These are phyloP conservation scores for Emergomyces orientalis DNA, from an alignment of 2,329 filamentous ascomycete species.

Conservation along the genomic window DNA sequence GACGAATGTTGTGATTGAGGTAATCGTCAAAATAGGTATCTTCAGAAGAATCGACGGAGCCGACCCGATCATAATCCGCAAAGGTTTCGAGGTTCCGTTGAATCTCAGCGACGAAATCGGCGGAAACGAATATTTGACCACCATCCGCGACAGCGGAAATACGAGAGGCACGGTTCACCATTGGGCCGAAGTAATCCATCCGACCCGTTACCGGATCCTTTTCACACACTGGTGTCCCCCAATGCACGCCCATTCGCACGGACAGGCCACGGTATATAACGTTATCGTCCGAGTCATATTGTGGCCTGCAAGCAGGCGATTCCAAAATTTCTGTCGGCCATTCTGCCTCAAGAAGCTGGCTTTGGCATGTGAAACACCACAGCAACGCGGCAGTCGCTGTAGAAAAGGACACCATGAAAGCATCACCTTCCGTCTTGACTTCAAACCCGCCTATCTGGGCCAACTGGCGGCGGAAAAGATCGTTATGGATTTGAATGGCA, in stretches of 20 bases:
- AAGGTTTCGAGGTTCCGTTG: slow-evolving; percentile 83
- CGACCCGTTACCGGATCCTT: slow-evolving; percentile 90
- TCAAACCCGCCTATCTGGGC: slow-evolving; percentile 93
- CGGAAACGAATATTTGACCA: slow-evolving; percentile 92
- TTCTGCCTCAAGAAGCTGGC: slow-evolving; percentile 71
- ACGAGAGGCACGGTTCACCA: slow-evolving; percentile 95
- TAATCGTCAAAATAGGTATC: slow-evolving; percentile 68
- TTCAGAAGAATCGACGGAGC: slow-evolving; percentile 57
- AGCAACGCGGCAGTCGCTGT: slow-evolving; percentile 89
- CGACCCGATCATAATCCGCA: slow-evolving; percentile 68
- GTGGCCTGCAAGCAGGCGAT: slow-evolving; percentile 72
- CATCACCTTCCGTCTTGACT: slow-evolving; percentile 98
- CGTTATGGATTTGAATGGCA: slow-evolving; percentile 94
- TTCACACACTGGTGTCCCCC: slow-evolving; percentile 88
- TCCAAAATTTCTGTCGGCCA: slow-evolving; percentile 92
- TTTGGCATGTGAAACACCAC: slow-evolving; percentile 94
- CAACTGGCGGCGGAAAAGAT: slow-evolving; percentile 87
- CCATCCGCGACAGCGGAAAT: slow-evolving; percentile 92
- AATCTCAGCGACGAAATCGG: slow-evolving; percentile 94
- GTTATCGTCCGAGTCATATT: slow-evolving; percentile 73
- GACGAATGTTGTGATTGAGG: slow-evolving; percentile 66
- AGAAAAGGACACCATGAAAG: slow-evolving; percentile 98
- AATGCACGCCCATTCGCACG: slow-evolving; percentile 96
- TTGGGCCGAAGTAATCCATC: slow-evolving; percentile 99
- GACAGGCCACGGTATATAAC: slow-evolving; percentile 90